phyloP scores from a whole-genome alignment of 2,329 filamentous ascomycete genomes.

The Hypoxylon sp. region DNA sequence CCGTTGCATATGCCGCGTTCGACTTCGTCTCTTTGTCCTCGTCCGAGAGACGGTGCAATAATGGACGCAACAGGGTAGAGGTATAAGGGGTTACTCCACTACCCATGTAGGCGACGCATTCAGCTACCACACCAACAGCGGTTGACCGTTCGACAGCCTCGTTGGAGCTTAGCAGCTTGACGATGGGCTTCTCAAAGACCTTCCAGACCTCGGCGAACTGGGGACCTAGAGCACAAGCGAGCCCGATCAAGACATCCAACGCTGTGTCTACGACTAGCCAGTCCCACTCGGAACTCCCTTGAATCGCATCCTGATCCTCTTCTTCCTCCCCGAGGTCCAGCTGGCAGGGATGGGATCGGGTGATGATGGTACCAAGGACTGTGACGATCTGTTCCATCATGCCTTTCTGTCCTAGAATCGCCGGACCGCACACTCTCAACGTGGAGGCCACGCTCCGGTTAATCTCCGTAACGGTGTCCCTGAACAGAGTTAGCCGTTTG shows the following conservation, averaged over 20 bases:
- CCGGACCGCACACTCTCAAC: slow-evolving; percentile 89
- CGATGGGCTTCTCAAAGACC: slow-evolving; percentile 91
- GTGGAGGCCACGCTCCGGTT: slow-evolving; percentile 93
- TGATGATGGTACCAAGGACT: slow-evolving; percentile 82
- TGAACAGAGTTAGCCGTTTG: slow-evolving; percentile 56
- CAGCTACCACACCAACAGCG: slow-evolving; percentile 90
- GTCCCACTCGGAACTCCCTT: slow-evolving; percentile 92
- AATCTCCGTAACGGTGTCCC: slow-evolving; percentile 91
- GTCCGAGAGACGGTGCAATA: slow-evolving; percentile 88
- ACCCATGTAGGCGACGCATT: slow-evolving; percentile 89
- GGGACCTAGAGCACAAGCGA: slow-evolving; percentile 83
- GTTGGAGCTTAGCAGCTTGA: slow-evolving; percentile 87
- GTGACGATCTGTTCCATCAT: slow-evolving; percentile 82
- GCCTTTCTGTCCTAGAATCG: slow-evolving; percentile 79
- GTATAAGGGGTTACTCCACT: slow-evolving; percentile 86
- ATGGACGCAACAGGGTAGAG: slow-evolving; percentile 77
- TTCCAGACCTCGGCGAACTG: slow-evolving; percentile 93
- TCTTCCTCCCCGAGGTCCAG: slow-evolving; percentile 87
- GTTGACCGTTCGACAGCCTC: slow-evolving; percentile 90
- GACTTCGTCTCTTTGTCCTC: slow-evolving; percentile 93
- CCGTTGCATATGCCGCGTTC: slow-evolving; percentile 92
- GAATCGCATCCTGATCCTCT: slow-evolving; percentile 77
- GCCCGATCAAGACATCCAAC: slow-evolving; percentile 87
- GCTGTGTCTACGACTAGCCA: slow-evolving; percentile 97
- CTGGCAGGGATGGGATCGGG: slow-evolving; percentile 92